Evolutionary conservation across 75 land plant species (phyloP).

Genomic region (Sequoiadendron giganteum): DNA sequence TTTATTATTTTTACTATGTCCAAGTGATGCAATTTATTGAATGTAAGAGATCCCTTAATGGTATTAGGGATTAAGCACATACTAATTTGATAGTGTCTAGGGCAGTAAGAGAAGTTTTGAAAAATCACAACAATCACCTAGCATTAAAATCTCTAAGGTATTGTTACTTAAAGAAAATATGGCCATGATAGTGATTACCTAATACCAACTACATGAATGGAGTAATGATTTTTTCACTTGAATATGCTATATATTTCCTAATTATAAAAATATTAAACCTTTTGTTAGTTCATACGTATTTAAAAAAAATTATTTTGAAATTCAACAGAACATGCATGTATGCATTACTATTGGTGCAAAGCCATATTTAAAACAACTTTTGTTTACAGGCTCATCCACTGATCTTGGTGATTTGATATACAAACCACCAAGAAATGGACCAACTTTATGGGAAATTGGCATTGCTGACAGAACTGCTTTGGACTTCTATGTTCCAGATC

Average conservation of each 20-base stretch:
- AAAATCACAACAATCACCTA: not conserved
- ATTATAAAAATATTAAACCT: not conserved
- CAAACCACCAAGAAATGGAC: constrained; percentile 49
- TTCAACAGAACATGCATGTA: not conserved
- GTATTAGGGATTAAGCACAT: not conserved
- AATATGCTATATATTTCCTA: not conserved
- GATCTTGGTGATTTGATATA: constrained; percentile 40
- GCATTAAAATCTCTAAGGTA: not conserved
- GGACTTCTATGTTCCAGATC: constrained; percentile 46
- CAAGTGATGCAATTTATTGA: not conserved
- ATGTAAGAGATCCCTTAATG: not conserved
- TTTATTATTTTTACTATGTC: not conserved
- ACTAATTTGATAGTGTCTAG: not conserved
- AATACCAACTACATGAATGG: not conserved
- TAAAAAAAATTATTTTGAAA: not conserved
- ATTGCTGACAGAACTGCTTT: constrained; percentile 47
- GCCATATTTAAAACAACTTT: not conserved
- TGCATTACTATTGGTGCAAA: not conserved
- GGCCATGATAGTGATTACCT: not conserved
- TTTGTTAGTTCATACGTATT: not conserved
- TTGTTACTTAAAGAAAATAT: not conserved
- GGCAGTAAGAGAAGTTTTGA: not conserved
- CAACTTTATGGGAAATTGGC: constrained; percentile 57
- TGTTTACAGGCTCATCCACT: constrained; percentile 32
- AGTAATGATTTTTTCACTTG: not conserved